A percentile compares a stretch with the other conserved stretches of the same genome.
Conservation (phyloP, 805 yeast species). For the Sugiyamaella marilandica region DNA sequence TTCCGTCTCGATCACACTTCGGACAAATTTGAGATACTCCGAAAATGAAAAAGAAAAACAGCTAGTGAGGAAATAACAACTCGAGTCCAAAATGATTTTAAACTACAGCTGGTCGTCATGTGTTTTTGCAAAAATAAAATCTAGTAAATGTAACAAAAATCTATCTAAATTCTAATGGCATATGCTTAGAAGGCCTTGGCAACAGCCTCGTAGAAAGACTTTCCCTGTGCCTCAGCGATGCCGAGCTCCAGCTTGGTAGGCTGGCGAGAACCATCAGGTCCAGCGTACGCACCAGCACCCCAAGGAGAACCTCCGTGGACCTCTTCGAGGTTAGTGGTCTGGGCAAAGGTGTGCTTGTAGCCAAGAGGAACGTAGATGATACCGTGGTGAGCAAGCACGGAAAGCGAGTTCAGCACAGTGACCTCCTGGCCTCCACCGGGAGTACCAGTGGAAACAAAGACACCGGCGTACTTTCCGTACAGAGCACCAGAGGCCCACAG, state of each 20-base stretch:
- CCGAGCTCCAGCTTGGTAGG: conserved; percentile 61
- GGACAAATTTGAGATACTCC: no score
- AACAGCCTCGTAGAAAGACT: conserved; percentile 49
- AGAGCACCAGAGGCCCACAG: conserved; percentile 69
- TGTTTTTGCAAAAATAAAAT: no score
- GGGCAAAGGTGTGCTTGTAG: conserved; percentile 52
- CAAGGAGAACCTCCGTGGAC: conserved; percentile 81
- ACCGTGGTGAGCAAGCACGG: conserved; percentile 71
- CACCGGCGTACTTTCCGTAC: conserved; percentile 70
- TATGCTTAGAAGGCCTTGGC: conserved; percentile 18
- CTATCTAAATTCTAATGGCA: neutral
- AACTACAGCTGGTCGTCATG: no score
- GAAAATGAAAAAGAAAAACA: no score
- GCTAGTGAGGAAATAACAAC: no score
- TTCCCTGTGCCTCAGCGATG: conserved; percentile 66
- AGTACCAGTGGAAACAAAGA: conserved; percentile 66
- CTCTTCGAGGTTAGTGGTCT: conserved; percentile 55
- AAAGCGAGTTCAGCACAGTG: conserved; percentile 54
- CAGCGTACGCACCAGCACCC: conserved; percentile 26
- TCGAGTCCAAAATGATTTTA: no score
- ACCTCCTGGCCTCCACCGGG: conserved; percentile 78
- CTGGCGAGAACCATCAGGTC: conserved; percentile 68
- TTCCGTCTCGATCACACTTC: no score
- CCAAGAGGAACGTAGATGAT: conserved; percentile 75
- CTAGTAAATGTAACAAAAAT: no score